Evolutionary conservation across 805 yeast genomes (phyloP), one percentile per base, ranked within the genome.

Genomic region (Starmerella geochares): DNA sequence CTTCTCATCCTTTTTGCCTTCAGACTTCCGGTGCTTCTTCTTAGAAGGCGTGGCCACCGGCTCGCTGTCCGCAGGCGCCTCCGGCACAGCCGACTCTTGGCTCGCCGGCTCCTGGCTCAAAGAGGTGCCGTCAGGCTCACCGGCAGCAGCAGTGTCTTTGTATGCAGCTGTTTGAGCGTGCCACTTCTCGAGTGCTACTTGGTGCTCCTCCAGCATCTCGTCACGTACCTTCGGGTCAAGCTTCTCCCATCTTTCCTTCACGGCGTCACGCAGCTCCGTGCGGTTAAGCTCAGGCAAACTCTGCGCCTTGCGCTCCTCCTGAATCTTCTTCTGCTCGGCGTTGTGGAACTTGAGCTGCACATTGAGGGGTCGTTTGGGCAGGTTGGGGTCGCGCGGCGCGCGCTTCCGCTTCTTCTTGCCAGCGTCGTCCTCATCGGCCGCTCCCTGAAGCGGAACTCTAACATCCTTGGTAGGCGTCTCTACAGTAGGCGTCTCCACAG

Each of bases 291-390:
- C 77, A 14, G 82, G 76, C 59, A 74, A 71, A 13, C 83, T 80
- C 36, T 73, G 70, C 32, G 68, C 68, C 49, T 70, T 74, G 62
- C 94, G 76, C 54, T 83, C 87, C 48, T 76, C 80, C 50, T 81
- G 78, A 54, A 88, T 74, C 33, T 74, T 70, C 54, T 81, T 83
- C 61, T 95, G 80, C 56, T 79, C 76, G 57, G 78, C 79, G 56
- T 83, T 80, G 47, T 86, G 79, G 67, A 79, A 90, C 37, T 80
- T 75, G 66, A 90, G 84, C 70, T 80, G 88, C 40, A 85, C 83
- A 20, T 96, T 87, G 62, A 86, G 72, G 14, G 98, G 97, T 62
- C 87, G 87, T 73, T 85, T 86, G 52, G 98, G 98, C 40, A 95
- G 96, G 61, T 84, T 81, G 47, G 96, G 96, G 67, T 90, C 97